phyloP scores from a whole-genome alignment of 345 rosid species.

The Arabidopsis suecica region DNA sequence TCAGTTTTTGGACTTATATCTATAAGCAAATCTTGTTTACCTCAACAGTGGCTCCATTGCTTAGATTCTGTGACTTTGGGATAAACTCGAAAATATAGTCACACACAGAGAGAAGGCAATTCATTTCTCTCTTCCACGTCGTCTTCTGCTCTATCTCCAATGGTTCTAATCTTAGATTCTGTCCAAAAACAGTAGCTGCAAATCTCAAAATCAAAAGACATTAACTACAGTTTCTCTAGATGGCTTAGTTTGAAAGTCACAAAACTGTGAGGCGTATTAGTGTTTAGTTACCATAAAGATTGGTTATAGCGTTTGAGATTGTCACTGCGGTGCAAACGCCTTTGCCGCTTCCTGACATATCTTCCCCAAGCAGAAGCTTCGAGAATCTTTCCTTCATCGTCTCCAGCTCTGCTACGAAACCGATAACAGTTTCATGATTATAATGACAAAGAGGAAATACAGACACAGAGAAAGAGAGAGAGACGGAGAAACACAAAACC shows the following conservation, averaged over 20 bases:
- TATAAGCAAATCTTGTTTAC: slow-evolving; percentile 35
- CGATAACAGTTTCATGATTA: not conserved
- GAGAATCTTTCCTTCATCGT: slow-evolving; percentile 85
- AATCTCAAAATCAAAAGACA: not conserved
- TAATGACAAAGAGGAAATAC: not conserved
- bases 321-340: slow-evolving; percentile 88
- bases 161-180: slow-evolving; percentile 81
- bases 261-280: not conserved
- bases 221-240: not conserved
- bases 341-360: slow-evolving; percentile 94
- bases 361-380: slow-evolving; percentile 89
- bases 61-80: slow-evolving; percentile 62
- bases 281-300: slow-evolving; percentile 71
- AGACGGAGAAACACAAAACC: slow-evolving; percentile 48
- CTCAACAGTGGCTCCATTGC: slow-evolving; percentile 68
- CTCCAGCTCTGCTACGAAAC: slow-evolving; percentile 56
- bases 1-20: not conserved
- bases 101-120: slow-evolving; percentile 82
- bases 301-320: slow-evolving; percentile 85
- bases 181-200: slow-evolving; percentile 92
- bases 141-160: slow-evolving; percentile 74
- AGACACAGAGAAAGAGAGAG: not conserved
- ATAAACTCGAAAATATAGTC: slow-evolving; percentile 72
- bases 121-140: slow-evolving; percentile 95
- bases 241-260: not conserved